Evolutionary conservation across 1,284 basidiomycete species (phyloP).

Genomic region (Salmacisia buchloeana): DNA sequence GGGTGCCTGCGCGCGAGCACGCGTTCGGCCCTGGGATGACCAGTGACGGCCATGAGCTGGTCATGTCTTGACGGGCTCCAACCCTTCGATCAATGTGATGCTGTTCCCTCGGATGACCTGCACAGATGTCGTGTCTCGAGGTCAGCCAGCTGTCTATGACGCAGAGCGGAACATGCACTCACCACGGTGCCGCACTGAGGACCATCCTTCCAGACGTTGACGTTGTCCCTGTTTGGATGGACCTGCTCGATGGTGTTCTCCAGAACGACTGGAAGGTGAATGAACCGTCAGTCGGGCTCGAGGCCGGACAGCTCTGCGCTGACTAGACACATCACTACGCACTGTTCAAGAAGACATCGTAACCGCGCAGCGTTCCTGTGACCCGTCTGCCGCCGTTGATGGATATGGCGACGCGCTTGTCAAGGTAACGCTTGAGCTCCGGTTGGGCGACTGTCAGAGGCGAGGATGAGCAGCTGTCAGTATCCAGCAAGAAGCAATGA

Average conservation of each 20-base stretch:
- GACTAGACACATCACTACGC: background rate
- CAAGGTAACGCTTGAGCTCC: slow-evolving; percentile 71
- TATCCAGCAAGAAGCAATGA: background rate
- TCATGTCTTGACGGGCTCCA: slow-evolving; percentile 42
- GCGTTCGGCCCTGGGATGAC: background rate
- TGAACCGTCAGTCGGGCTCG: background rate
- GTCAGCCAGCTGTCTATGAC: background rate
- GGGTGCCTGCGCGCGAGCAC: too few relatives aligned
- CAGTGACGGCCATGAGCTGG: background rate
- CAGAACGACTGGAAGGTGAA: slow-evolving; percentile 63
- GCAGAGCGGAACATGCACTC: slow-evolving; percentile 11
- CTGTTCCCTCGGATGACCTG: slow-evolving; percentile 47
- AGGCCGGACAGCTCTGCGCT: background rate
- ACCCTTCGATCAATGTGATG: slow-evolving; percentile 45
- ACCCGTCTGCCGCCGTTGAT: slow-evolving; percentile 94
- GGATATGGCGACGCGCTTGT: slow-evolving; percentile 91
- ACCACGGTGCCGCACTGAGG: slow-evolving; percentile 44
- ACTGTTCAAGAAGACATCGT: slow-evolving; percentile 93
- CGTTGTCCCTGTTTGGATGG: slow-evolving; percentile 57
- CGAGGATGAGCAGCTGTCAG: background rate
- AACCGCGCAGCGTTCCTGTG: slow-evolving; percentile 89
- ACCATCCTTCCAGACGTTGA: slow-evolving; percentile 36
- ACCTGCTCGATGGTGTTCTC: slow-evolving; percentile 90
- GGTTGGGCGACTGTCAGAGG: slow-evolving; percentile 42
- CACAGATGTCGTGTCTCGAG: background rate